Base-by-base conservation (phyloP, 2,329 filamentous ascomycete genomes). In the Hypoxylon sp. region DNA sequence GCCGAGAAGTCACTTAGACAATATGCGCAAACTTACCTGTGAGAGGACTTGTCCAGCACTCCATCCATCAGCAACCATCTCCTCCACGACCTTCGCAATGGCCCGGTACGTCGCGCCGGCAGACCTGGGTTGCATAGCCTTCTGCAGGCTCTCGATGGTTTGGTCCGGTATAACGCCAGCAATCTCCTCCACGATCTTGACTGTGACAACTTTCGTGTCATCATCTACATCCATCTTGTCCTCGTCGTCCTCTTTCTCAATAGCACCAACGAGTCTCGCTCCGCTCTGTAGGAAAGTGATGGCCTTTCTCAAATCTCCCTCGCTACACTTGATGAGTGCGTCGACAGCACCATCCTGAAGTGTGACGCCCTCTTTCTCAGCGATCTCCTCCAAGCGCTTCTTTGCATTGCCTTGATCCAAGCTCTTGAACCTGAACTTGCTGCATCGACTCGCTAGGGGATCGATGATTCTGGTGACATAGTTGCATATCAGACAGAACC, bases 381-480 rank as follows among this genome's bases (percentile, higher is more conserved):
- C 94, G 81, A 99, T 99, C 60, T 94, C 89, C 75, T 92, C 89
- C 11, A 99, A 82, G 61, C 97, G 85, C 76, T 86, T 89, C 74
- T 90, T 91, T 6, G 96, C 94, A 77, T 97, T 97, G 6, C 88
- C 89, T 76, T 95, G 92, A 79, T 98, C 95, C 71, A 99, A 83
- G 71, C 92, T 93, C 88, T 99, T 99, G 88, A 99, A 99, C 33
- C 96, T 88, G 79, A 99, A 99, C 82, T 99, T 99, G 81, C 91
- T 94, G 83, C 96, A 99, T 75, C 96, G 88, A 79, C 90, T 94
- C 1, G 96, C 96, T 22, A 99, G 84, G 6, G 96, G 97, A 78
- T 99, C 96, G 76, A 99, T 99, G 78, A 99, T 99, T 66, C 96
- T 87, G 2, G 96, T 98, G 50, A 99, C 96, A 77, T 99, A 99